Evolutionary conservation across 2,329 filamentous ascomycete genomes (phyloP).

Genomic region (Colletotrichum godetiae): DNA sequence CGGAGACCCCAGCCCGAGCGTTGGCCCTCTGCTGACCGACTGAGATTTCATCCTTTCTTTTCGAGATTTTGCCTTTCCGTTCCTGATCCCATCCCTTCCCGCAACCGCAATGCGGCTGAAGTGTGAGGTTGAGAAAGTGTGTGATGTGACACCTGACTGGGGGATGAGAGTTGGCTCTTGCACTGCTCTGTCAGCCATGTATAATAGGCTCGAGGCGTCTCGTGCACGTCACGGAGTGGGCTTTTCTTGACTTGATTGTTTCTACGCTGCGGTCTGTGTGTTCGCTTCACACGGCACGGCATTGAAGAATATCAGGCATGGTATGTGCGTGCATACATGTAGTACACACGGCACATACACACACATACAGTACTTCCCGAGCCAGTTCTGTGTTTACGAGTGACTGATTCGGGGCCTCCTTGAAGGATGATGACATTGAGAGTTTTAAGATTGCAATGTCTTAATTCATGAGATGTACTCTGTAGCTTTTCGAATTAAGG

Average conservation of each 20-base stretch:
- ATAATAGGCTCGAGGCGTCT: conserved; percentile 27
- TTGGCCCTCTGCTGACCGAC: neutral
- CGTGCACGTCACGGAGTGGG: conserved; percentile 30
- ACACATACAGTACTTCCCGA: too few species aligned
- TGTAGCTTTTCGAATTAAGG: neutral
- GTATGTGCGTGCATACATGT: neutral
- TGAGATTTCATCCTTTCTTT: conserved; percentile 26
- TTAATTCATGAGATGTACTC: neutral
- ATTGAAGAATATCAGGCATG: neutral
- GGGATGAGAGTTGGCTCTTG: neutral
- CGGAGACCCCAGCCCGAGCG: conserved; percentile 16
- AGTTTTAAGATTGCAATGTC: neutral
- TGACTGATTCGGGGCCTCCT: neutral
- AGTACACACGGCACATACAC: neutral
- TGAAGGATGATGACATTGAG: neutral
- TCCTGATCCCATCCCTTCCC: neutral
- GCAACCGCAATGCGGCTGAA: conserved; percentile 19
- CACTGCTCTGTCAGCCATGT: conserved; percentile 27
- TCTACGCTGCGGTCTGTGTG: conserved; percentile 6
- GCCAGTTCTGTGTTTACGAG: neutral
- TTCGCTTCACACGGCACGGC: neutral
- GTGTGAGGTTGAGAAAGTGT: neutral
- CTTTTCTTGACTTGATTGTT: conserved; percentile 1
- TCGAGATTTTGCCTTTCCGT: neutral
- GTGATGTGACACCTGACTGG: neutral